phyloP scores from a whole-genome alignment of 345 rosid genomes.

The Balakata baccata region DNA sequence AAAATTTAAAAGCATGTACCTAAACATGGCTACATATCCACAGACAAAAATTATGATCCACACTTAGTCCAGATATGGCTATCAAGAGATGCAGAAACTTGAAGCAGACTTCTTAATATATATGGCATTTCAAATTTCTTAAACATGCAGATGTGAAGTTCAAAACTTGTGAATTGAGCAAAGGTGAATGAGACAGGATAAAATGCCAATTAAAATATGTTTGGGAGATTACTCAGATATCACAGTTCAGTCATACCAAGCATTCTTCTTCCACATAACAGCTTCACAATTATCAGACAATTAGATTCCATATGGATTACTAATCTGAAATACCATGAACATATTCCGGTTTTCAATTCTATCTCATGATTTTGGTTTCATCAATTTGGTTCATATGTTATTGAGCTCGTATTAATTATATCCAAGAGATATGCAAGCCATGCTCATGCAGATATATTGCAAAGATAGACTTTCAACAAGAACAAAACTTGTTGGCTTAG shows the following conservation, averaged over 20 bases:
- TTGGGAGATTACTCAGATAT: neutral
- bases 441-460: too few species aligned
- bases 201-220: neutral
- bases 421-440: too few species aligned
- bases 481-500: too few species aligned
- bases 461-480: too few species aligned
- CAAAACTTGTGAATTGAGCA: neutral
- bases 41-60: neutral
- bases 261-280: neutral
- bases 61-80: neutral
- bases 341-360: neutral
- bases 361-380: neutral
- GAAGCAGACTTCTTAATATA: neutral
- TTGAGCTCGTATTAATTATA: too few species aligned
- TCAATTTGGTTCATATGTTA: too few species aligned
- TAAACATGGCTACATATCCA: neutral
- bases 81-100: neutral
- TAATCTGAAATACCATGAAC: too few species aligned
- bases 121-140: neutral
- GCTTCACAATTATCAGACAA: neutral
- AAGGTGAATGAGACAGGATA: neutral
- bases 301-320: neutral
- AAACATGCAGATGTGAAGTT: neutral
- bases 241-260: neutral
- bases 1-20: constrained; percentile 18